Base-by-base conservation (phyloP, 2,329 filamentous ascomycete genomes). In the Claviceps africana region DNA sequence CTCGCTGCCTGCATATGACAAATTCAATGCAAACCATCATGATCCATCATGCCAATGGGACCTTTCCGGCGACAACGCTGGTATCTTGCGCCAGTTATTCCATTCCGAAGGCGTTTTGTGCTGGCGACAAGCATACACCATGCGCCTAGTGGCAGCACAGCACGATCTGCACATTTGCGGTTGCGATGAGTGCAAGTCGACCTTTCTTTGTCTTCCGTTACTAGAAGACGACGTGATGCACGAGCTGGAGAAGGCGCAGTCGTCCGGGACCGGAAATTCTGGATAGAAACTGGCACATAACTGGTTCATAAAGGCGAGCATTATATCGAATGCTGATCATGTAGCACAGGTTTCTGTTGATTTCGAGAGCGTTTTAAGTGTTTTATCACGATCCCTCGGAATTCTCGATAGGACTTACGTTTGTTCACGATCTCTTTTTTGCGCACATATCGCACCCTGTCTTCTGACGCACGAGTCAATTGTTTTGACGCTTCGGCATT, bases 361-460 rank as follows among this genome's bases (percentile, higher is more conserved):
- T 68, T 69, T 68, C 62, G 59, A 65, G 62, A 69, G 67, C 64
- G 63, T 65, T 65, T 64, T 59, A 64, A 61, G 62, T 62, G 64
- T 62, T 62, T 63, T 63, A 65, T 63, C 64, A 68, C 65, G 62
- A 65, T 68, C 65, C 66, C 67, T 68, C 57, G 63, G 64, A 66
- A 68, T 68, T 60, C 57, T 59, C 62, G 65, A 63, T 67, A 67
- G 63, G 64, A 61, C 66, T 60, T 59, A 62, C 60, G 58, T 64
- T 61, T 56, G 54, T 60, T 57, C 53, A 60, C 60, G 58, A 62
- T 56, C 50, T 59, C 43, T 54, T 51, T 55, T 52, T 51, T n/a
- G 51, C 57, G 54, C 56, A 58, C 48, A 55, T 58, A 44, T 59
- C 53, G 56, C 54, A 57, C 62, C 52, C 58, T 57, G 60, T 43